Evolutionary conservation across 495 filamentous ascomycete genomes (phyloP).

Genomic region (Achaetomiella virescens): DNA sequence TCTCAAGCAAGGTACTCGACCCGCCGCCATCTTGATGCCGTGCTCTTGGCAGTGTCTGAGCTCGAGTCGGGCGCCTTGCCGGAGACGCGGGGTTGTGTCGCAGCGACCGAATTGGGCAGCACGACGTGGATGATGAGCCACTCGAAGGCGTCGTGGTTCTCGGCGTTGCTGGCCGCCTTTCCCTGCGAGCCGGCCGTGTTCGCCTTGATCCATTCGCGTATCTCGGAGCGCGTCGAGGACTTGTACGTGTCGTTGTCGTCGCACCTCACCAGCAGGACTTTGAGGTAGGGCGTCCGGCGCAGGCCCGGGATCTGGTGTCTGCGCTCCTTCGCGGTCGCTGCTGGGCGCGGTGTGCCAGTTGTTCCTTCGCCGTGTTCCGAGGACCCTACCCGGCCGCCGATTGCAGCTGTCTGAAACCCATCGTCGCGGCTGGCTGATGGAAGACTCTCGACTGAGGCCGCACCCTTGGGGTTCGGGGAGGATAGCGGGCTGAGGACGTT

Average conservation of each 20-base stretch:
- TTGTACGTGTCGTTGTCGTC: constrained; percentile 96
- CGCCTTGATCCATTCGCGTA: constrained; percentile 86
- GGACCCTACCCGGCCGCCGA: constrained; percentile 23
- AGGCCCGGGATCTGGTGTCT: constrained; percentile 94
- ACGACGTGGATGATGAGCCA: constrained; percentile 94
- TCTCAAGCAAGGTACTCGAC: constrained; percentile 78
- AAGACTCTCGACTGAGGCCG: constrained; percentile 35
- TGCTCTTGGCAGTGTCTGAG: constrained; percentile 38
- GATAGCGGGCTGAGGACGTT: constrained; percentile 34
- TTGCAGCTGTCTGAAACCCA: constrained; percentile 44
- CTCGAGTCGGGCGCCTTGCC: constrained; percentile 33
- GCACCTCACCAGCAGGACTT: constrained; percentile 80
- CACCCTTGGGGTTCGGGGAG: constrained; percentile 30
- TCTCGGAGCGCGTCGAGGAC: constrained; percentile 60
- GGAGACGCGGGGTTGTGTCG: constrained; percentile 57
- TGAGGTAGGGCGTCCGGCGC: constrained; percentile 89
- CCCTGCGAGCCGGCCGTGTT: constrained; percentile 55
- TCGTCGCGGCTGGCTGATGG: constrained; percentile 39
- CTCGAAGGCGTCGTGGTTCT: constrained; percentile 94
- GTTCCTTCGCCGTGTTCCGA: constrained; percentile 30
- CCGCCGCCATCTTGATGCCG: constrained; percentile 66
- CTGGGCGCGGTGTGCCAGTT: constrained; percentile 18
- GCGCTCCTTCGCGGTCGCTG: constrained; percentile 45
- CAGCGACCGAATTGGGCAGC: constrained; percentile 68
- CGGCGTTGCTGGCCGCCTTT: constrained; percentile 40